phyloP scores from a whole-genome alignment of 306 rosid species.

The Glycine soja region DNA sequence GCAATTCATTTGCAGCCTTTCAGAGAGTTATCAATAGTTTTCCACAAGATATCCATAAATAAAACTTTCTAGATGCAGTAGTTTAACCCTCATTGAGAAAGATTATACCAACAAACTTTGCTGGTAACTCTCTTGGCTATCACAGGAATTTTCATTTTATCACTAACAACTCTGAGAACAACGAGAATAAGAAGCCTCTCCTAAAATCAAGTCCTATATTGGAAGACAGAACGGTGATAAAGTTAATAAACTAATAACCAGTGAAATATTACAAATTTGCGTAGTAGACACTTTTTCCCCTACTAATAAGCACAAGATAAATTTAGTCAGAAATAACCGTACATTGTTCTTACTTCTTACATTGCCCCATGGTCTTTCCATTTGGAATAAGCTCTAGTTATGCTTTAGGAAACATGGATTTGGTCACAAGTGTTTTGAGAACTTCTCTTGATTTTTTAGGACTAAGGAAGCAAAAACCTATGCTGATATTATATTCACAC shows the following conservation, averaged over 20 bases:
- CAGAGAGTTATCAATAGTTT: not conserved
- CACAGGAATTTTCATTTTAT: conserved; percentile 11
- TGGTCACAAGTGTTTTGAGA: conserved; percentile 8
- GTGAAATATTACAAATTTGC: not conserved
- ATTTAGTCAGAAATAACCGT: not conserved
- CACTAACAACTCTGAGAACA: conserved; percentile 5
- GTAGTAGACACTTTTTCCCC: not conserved
- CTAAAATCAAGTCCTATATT: not conserved
- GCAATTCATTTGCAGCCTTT: conserved; percentile 15
- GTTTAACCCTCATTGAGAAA: not conserved
- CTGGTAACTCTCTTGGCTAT: conserved; percentile 1
- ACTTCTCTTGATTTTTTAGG: conserved; percentile 29
- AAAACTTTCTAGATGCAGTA: not conserved
- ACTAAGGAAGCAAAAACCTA: conserved; percentile 22
- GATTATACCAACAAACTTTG: conserved; percentile 9
- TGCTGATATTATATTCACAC: conserved; percentile 4
- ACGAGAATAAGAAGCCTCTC: not conserved
- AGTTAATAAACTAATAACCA: not conserved
- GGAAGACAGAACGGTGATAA: not conserved
- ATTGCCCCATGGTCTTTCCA: conserved; percentile 19
- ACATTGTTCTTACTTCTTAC: not conserved
- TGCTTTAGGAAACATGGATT: conserved; percentile 11
- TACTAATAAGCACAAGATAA: not conserved
- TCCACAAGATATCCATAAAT: conserved; percentile 1
- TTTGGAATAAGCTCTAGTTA: not conserved